These are phyloP conservation scores for Saxophila tyrrhenica DNA, from an alignment of 495 filamentous ascomycete species.

Conservation along the genomic window DNA sequence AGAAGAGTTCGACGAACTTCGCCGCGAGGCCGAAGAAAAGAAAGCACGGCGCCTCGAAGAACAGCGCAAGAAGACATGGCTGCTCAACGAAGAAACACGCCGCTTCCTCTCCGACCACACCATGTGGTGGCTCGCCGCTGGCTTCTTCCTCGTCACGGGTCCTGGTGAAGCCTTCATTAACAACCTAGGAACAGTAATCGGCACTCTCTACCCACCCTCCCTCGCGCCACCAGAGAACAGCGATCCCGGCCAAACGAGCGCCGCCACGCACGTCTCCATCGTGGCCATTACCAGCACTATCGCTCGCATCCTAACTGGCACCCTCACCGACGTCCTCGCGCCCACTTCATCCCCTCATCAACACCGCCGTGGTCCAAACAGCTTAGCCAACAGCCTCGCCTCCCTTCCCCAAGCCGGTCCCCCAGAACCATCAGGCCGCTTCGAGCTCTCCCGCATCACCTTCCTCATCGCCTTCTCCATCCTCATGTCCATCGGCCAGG, in stretches of 20 bases:
- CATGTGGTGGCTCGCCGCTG: slow-evolving; percentile 88
- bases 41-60: slow-evolving; percentile 51
- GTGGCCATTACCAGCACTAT: slow-evolving; percentile 84
- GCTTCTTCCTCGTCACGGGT: slow-evolving; percentile 88
- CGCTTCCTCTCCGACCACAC: slow-evolving; percentile 74
- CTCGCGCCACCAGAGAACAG: slow-evolving; percentile 24
- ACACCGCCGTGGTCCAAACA: slow-evolving; percentile 16
- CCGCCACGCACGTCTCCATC: slow-evolving; percentile 85
- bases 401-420: slow-evolving; percentile 11
- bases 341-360: slow-evolving; percentile 40
- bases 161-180: slow-evolving; percentile 96
- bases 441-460: slow-evolving; percentile 60
- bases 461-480: slow-evolving; percentile 68
- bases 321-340: slow-evolving; percentile 77
- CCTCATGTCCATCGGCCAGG: slow-evolving; percentile 63
- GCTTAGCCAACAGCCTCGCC: slow-evolving; percentile 25
- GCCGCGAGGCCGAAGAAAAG: slow-evolving; percentile 33
- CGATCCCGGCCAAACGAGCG: slow-evolving; percentile 37
- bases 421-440: slow-evolving; percentile 20
- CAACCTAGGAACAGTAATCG: slow-evolving; percentile 87
- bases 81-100: slow-evolving; percentile 77
- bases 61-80: slow-evolving; percentile 63
- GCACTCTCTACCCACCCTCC: slow-evolving; percentile 61
- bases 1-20: slow-evolving; percentile 36
- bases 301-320: slow-evolving; percentile 72